Evolutionary conservation across 257 asterid species (phyloP), one percentile per base, ranked within the genome.

Genomic region (Pogostemon cablin): DNA sequence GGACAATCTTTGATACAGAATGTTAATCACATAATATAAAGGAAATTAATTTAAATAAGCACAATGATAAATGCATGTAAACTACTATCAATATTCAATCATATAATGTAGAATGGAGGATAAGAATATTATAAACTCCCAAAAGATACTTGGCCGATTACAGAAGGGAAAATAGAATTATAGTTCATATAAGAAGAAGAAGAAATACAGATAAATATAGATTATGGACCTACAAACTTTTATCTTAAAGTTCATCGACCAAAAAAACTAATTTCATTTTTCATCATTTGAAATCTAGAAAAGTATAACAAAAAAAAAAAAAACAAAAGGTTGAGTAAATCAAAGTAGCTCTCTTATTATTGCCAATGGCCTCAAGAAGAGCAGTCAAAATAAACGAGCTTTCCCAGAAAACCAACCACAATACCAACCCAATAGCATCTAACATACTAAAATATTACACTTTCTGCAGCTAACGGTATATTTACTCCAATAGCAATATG

Each of bases 281-380:
- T 3, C 8, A 46, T 25, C 32, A 25, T 25, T 25, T 25, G 32
- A 25, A 25, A 25, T 25, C 32, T 25, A 25, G 32, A 25, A 25
- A 25, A 25, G 32, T 25, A 25, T 0, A 25, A 25, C 32, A 62
- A 7, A 64, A 63, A 25, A 5, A 50, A 63, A 63, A 42, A 10
- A 9, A 39, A 11, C 42, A 54, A 41, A 58, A 69, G 56, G 49
- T 32, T 68, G 34, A 69, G 35, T 1, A 58, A 58, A 46, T 15
- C 34, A 35, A 69, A 57, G 34, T 10, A 3, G 4, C 47, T 3
- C 50, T 34, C 4, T 58, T n/a, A 41, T 40, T 46, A 4, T 38
- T 11, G 8, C 25, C 8, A 44, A 17, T 10, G 11, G 43, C 38
- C 39, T 66, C 39, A 32, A 17, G 11, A 59, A 59, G n/a, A 47